phyloP scores from a whole-genome alignment of 805 yeast genomes.

The Starmerella floricola region DNA sequence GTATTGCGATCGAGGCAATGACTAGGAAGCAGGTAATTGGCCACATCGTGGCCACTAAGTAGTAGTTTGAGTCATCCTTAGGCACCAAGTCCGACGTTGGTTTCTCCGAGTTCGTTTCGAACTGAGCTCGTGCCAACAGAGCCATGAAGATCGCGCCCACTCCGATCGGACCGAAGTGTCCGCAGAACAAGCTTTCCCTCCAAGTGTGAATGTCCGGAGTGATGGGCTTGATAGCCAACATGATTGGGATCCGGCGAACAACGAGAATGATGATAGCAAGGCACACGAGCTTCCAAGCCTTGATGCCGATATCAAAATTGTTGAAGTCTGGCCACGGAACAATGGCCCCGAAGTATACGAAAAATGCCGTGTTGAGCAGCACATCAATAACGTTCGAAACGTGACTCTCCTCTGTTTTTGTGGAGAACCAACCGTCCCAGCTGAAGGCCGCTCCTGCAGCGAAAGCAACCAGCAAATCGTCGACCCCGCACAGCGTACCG shows the following conservation, averaged over 20 bases:
- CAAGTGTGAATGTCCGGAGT: conserved; percentile 82
- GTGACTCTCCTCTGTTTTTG: conserved; percentile 70
- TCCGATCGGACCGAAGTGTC: conserved; percentile 94
- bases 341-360: conserved; percentile 81
- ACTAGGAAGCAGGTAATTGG: conserved; percentile 73
- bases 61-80: conserved; percentile 41
- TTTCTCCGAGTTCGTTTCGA: conserved; percentile 48
- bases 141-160: conserved; percentile 86
- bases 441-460: conserved; percentile 90
- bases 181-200: conserved; percentile 90
- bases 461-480: conserved; percentile 77
- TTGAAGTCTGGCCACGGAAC: conserved; percentile 81
- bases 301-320: conserved; percentile 43
- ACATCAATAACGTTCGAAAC: conserved; percentile 85
- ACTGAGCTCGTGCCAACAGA: conserved; percentile 59
- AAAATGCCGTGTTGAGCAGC: conserved; percentile 69
- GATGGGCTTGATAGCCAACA: conserved; percentile 57
- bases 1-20: conserved; percentile 71
- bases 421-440: conserved; percentile 86
- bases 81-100: conserved; percentile 43
- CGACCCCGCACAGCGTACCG: conserved; percentile 78
- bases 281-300: conserved; percentile 68
- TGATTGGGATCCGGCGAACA: conserved; percentile 73
- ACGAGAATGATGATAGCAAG: conserved; percentile 63
- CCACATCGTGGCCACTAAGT: conserved; percentile 57